Percentiles rank a stretch among this genome's conserved stretches.
Evolutionary conservation across 805 yeast genomes (phyloP).

Genomic region (Candida cerambycidarum): DNA sequence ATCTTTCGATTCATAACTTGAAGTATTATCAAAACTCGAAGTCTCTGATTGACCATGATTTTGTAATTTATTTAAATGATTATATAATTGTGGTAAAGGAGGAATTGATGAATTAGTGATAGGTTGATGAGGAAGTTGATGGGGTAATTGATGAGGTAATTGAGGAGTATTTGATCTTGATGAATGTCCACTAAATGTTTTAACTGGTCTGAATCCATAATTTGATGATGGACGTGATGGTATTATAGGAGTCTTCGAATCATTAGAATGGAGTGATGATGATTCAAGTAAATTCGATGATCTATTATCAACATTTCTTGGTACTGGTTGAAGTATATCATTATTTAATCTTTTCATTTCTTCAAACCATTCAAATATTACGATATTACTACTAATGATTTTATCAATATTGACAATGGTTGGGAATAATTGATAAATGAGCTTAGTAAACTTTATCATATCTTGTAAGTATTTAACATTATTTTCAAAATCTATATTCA

Average conservation of each 20-base stretch:
- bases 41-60: not conserved
- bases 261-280: not conserved
- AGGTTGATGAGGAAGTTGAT: not conserved
- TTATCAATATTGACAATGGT: constrained; percentile 11
- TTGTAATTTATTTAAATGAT: constrained; percentile 14
- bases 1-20: constrained; percentile 12
- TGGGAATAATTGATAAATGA: constrained; percentile 45
- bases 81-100: constrained; percentile 9
- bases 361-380: constrained; percentile 17
- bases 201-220: constrained; percentile 2
- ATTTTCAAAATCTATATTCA: constrained; percentile 23
- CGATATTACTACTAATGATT: constrained; percentile 13
- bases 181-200: not conserved
- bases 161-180: constrained; percentile 5
- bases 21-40: not conserved
- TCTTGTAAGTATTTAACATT: constrained; percentile 14
- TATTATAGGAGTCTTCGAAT: not conserved
- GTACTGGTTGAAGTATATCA: constrained; percentile 6
- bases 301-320: not conserved
- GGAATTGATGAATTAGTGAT: constrained; percentile 2
- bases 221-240: not conserved
- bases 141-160: constrained; percentile 1
- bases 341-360: constrained; percentile 11
- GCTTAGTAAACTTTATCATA: constrained; percentile 53
- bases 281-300: not conserved